Percentiles rank a stretch among this genome's conserved stretches.
These are phyloP conservation scores for Myriosclerotinia curreyana DNA, from an alignment of 2,329 filamentous ascomycete genomes.

Conservation along the genomic window DNA sequence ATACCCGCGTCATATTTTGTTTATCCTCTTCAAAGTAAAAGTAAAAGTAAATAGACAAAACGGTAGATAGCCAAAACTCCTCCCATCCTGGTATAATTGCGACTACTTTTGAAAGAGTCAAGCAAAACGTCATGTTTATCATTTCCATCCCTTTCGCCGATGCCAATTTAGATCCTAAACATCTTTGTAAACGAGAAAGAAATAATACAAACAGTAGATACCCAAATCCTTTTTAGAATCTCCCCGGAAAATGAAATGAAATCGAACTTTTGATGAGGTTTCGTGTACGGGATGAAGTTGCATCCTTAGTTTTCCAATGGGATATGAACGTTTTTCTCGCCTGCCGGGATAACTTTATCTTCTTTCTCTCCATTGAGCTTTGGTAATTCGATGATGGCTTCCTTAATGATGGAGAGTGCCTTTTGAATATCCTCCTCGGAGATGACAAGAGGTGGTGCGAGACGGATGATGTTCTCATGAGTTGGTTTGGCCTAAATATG, in stretches of 20 bases:
- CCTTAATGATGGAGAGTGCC: slow-evolving; percentile 74
- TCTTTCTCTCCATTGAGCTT: slow-evolving; percentile 56
- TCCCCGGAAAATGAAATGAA: background rate
- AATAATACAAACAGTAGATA: slow-evolving; percentile 17
- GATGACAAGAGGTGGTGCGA: slow-evolving; percentile 95
- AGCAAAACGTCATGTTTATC: slow-evolving; percentile 18
- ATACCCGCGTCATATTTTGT: slow-evolving; percentile 4
- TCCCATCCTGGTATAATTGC: slow-evolving; percentile 16
- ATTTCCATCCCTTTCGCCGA: slow-evolving; percentile 4
- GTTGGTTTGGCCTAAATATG: slow-evolving; percentile 82
- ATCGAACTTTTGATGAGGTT: background rate
- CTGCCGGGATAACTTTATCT: slow-evolving; percentile 53
- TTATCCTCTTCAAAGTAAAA: background rate
- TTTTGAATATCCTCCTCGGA: slow-evolving; percentile 79
- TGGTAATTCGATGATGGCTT: slow-evolving; percentile 79
- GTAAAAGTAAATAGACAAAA: background rate
- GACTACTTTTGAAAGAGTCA: background rate
- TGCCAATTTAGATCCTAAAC: slow-evolving; percentile 16
- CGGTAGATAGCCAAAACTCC: slow-evolving; percentile 10
- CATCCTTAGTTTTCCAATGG: slow-evolving; percentile 12
- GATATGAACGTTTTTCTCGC: slow-evolving; percentile 62
- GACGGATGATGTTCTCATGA: slow-evolving; percentile 96
- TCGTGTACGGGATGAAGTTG: background rate
- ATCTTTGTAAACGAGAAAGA: slow-evolving; percentile 7
- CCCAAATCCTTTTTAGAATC: background rate